Percentiles rank a stretch among this genome's conserved stretches.
These are phyloP conservation scores for Scleromitrula shiraiana DNA, from an alignment of 2,329 filamentous ascomycete genomes.

Conservation along the genomic window DNA sequence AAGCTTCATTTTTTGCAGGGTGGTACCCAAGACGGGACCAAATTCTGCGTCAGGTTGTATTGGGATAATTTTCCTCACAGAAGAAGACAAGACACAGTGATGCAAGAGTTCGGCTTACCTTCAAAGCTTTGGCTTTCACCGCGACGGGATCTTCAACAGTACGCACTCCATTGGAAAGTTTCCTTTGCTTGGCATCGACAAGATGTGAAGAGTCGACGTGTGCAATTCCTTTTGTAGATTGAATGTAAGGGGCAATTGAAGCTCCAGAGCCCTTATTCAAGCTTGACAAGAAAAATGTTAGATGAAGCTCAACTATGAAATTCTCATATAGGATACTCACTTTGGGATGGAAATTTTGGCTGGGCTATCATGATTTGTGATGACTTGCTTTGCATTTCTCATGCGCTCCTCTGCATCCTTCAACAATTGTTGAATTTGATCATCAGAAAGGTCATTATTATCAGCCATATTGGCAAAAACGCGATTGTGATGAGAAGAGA, in stretches of 20 bases:
- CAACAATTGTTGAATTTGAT: conserved; percentile 55
- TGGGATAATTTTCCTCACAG: conserved; percentile 75
- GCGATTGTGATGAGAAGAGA: neutral
- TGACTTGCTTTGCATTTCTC: conserved; percentile 30
- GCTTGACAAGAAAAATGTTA: neutral
- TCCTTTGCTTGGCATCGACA: conserved; percentile 39
- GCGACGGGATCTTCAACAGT: conserved; percentile 46
- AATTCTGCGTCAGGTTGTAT: conserved; percentile 65
- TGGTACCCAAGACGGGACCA: conserved; percentile 73
- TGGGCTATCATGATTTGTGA: conserved; percentile 1
- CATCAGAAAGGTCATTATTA: conserved; percentile 47
- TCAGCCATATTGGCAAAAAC: conserved; percentile 20
- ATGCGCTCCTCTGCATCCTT: conserved; percentile 55
- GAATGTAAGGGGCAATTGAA: conserved; percentile 44
- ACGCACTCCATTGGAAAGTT: conserved; percentile 39
- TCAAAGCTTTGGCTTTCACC: conserved; percentile 37
- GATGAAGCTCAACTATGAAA: neutral
- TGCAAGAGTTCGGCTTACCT: conserved; percentile 39
- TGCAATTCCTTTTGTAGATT: conserved; percentile 43
- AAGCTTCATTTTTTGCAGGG: conserved; percentile 59
- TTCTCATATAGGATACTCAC: neutral
- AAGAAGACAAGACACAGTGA: conserved; percentile 19
- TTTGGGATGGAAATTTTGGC: conserved; percentile 12
- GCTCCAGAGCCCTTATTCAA: conserved; percentile 2
- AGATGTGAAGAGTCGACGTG: conserved; percentile 44